Evolutionary conservation across 2,329 filamentous ascomycete genomes (phyloP).

Genomic region (Aspergillus tanneri): DNA sequence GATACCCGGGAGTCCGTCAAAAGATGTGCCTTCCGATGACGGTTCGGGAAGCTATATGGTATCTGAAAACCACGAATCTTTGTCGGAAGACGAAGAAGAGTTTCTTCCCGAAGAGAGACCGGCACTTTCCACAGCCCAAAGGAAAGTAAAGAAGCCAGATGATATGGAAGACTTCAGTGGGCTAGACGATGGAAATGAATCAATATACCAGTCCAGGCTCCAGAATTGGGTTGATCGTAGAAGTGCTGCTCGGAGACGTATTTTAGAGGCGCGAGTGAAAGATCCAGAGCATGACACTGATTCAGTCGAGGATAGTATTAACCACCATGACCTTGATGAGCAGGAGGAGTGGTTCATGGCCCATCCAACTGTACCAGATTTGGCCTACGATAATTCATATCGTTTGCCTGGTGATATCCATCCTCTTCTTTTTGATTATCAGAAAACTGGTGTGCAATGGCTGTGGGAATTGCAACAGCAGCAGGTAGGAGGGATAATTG

Average conservation of each 20-base stretch:
- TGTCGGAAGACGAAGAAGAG: slow-evolving; percentile 39
- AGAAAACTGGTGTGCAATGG: slow-evolving; percentile 97
- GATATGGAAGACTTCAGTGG: slow-evolving; percentile 58
- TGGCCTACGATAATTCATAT: slow-evolving; percentile 70
- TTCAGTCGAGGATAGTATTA: no score
- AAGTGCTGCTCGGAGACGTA: slow-evolving; percentile 57
- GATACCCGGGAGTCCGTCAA: slow-evolving; percentile 2
- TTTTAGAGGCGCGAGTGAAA: slow-evolving; percentile 35
- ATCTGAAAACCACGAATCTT: slow-evolving; percentile 28
- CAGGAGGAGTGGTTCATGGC: slow-evolving; percentile 74
- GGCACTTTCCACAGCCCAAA: slow-evolving; percentile 16
- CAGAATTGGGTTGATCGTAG: slow-evolving; percentile 70
- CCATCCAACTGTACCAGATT: slow-evolving; percentile 77
- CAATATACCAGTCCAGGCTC: slow-evolving; percentile 72
- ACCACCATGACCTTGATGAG: slow-evolving; percentile 42
- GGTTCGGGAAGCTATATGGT: slow-evolving; percentile 37
- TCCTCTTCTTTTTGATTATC: slow-evolving; percentile 90
- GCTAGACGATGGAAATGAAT: slow-evolving; percentile 86
- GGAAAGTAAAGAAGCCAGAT: slow-evolving; percentile 33
- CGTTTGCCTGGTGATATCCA: slow-evolving; percentile 89
- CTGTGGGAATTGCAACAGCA: slow-evolving; percentile 88
- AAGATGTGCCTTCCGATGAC: slow-evolving; percentile 28
- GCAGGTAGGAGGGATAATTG: slow-evolving; percentile 87
- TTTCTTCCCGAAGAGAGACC: slow-evolving; percentile 33
- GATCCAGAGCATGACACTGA: slow-evolving; percentile 39